Conservation (phyloP, 768 basidiomycete species). For the Boletales sp. region DNA sequence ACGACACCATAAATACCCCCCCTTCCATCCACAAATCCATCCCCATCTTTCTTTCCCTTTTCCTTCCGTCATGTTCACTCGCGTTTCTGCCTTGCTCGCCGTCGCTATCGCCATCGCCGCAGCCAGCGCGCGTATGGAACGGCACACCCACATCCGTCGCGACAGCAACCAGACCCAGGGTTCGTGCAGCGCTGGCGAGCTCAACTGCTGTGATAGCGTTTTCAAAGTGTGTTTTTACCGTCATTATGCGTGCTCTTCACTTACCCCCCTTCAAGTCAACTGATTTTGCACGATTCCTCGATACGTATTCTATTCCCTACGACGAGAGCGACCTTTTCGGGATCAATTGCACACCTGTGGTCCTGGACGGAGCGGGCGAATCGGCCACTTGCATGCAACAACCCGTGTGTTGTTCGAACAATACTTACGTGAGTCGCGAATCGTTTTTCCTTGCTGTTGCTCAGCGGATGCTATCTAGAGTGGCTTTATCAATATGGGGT, state of each 20-base stretch:
- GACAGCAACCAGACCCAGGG: too few relatives aligned
- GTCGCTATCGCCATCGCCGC: constrained; percentile 12
- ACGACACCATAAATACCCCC: constrained; percentile 23
- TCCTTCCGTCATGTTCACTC: constrained; percentile 20
- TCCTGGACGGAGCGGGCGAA: constrained; percentile 16
- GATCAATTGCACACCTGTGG: constrained; percentile 22
- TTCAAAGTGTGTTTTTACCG: constrained; percentile 14
- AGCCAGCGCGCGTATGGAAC: constrained; percentile 23
- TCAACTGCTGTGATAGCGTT: constrained; percentile 21
- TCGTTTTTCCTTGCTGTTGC: neutral
- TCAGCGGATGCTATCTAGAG: constrained; percentile 1
- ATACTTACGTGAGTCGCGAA: constrained; percentile 14
- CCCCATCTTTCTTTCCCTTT: neutral
- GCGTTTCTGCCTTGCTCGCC: constrained; percentile 15
- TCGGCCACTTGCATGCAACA: constrained; percentile 19
- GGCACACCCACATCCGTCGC: constrained; percentile 11
- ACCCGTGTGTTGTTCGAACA: constrained; percentile 24
- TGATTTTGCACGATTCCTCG: constrained; percentile 1
- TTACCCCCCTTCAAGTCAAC: constrained; percentile 7
- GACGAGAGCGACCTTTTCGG: constrained; percentile 21
- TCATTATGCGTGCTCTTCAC: neutral
- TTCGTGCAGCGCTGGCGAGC: constrained; percentile 16
- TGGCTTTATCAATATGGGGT: constrained; percentile 20
- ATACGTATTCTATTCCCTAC: constrained; percentile 7
- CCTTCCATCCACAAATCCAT: neutral